Percentiles rank a stretch among this genome's conserved stretches.
phyloP scores from a whole-genome alignment of 306 rosid species.

The Lathyrus sativus region DNA sequence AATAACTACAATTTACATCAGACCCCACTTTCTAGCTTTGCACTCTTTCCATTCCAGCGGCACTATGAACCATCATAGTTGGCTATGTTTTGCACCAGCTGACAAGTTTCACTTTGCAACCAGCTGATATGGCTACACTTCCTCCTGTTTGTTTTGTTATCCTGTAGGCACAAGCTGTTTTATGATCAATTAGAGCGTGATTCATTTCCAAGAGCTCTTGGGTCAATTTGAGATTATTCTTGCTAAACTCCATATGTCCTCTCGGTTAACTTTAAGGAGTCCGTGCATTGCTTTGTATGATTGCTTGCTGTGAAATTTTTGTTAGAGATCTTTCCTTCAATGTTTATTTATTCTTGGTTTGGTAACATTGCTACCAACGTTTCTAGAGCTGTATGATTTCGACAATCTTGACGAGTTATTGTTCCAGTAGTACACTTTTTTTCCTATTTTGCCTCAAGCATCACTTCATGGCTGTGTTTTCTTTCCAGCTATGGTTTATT shows the following conservation, averaged over 20 bases:
- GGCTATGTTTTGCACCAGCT: no score
- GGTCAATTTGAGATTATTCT: not conserved
- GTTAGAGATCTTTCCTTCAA: constrained; percentile 1
- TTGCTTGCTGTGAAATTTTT: not conserved
- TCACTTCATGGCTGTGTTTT: not conserved
- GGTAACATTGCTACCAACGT: not conserved
- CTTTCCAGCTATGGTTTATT: not conserved
- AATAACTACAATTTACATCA: no score
- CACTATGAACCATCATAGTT: no score
- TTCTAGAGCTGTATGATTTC: not conserved
- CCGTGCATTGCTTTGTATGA: not conserved
- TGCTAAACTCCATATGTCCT: not conserved
- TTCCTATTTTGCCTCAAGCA: not conserved
- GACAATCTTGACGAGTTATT: not conserved
- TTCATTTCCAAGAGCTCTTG: not conserved
- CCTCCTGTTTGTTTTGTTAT: not conserved
- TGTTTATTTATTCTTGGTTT: not conserved
- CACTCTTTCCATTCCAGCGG: no score
- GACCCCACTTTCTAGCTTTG: no score
- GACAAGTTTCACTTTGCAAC: no score
- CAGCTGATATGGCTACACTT: no score
- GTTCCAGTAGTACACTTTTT: not conserved
- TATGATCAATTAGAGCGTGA: not conserved
- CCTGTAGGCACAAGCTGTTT: not conserved
- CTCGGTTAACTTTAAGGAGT: not conserved